phyloP scores from a whole-genome alignment of 345 rosid genomes.

The Litchi chinensis region DNA sequence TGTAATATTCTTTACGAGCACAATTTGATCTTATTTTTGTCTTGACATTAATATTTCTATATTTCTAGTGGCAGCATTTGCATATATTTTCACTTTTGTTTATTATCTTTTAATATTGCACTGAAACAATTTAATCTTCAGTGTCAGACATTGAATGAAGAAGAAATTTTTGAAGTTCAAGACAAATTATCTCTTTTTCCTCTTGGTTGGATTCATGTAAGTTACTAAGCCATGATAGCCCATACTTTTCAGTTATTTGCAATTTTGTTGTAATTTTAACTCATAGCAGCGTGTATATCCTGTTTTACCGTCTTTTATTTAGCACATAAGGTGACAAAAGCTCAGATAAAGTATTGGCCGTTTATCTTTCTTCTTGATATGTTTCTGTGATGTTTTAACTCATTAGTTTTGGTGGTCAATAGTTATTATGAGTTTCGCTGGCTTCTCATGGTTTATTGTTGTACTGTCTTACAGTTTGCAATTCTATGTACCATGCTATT shows the following conservation, averaged over 20 bases:
- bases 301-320: background rate
- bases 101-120: background rate
- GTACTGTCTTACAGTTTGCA: background rate
- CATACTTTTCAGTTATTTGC: background rate
- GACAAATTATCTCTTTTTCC: slow-evolving; percentile 83
- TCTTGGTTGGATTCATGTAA: slow-evolving; percentile 97
- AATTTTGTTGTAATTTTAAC: background rate
- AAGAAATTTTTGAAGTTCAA: slow-evolving; percentile 94
- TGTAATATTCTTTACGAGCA: background rate
- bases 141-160: slow-evolving; percentile 93
- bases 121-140: slow-evolving; percentile 28
- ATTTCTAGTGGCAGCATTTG: background rate
- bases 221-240: slow-evolving; percentile 28
- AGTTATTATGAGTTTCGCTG: background rate
- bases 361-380: background rate
- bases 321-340: background rate
- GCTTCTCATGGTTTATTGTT: background rate
- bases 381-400: background rate
- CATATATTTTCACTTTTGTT: slow-evolving; percentile 3
- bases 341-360: background rate
- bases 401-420: slow-evolving; percentile 1
- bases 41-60: background rate
- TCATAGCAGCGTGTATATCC: too few relatives aligned
- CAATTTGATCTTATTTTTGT: background rate
- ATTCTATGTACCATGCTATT: background rate